Evolutionary conservation across 2,329 filamentous ascomycete species (phyloP).

Genomic region (Nigrospora sphaerica): DNA sequence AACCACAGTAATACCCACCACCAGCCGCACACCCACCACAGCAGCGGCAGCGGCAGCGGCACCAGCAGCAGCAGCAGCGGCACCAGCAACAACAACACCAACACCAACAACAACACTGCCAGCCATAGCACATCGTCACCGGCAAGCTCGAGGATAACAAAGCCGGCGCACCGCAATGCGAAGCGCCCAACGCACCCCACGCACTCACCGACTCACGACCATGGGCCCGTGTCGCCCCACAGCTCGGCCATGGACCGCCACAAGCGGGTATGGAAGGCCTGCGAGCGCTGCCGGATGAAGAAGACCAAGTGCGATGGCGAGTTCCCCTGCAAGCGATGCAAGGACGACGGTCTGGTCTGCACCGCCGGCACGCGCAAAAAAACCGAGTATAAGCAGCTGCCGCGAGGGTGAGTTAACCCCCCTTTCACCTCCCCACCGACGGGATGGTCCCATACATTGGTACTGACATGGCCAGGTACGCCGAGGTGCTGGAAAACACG

Average conservation of each 20-base stretch:
- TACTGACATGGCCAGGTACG: slow-evolving; percentile 37
- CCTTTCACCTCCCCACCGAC: background rate
- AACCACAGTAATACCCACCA: too few relatives aligned
- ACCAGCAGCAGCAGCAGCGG: too few relatives aligned
- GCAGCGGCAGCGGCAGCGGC: too few relatives aligned
- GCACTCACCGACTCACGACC: slow-evolving; percentile 27
- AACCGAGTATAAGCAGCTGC: slow-evolving; percentile 62
- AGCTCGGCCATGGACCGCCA: slow-evolving; percentile 42
- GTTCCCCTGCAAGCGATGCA: slow-evolving; percentile 60
- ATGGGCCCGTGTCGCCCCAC: slow-evolving; percentile 29
- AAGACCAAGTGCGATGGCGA: slow-evolving; percentile 65
- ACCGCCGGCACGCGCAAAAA: slow-evolving; percentile 58
- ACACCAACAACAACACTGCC: background rate
- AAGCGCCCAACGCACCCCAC: slow-evolving; percentile 39
- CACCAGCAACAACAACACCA: too few relatives aligned
- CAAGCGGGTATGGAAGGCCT: slow-evolving; percentile 62
- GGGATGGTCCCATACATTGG: background rate
- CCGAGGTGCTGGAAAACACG: slow-evolving; percentile 58
- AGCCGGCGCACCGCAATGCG: slow-evolving; percentile 41
- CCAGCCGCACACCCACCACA: too few relatives aligned
- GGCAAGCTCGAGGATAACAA: slow-evolving; percentile 35
- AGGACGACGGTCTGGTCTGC: slow-evolving; percentile 58
- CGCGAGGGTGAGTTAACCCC: slow-evolving; percentile 47
- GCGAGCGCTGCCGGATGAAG: slow-evolving; percentile 61
- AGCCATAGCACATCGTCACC: background rate